Evolutionary conservation across 129 eudicot genomes (phyloP), one percentile per base, ranked within the genome.

Genomic region (Chrysanthemum seticuspe): DNA sequence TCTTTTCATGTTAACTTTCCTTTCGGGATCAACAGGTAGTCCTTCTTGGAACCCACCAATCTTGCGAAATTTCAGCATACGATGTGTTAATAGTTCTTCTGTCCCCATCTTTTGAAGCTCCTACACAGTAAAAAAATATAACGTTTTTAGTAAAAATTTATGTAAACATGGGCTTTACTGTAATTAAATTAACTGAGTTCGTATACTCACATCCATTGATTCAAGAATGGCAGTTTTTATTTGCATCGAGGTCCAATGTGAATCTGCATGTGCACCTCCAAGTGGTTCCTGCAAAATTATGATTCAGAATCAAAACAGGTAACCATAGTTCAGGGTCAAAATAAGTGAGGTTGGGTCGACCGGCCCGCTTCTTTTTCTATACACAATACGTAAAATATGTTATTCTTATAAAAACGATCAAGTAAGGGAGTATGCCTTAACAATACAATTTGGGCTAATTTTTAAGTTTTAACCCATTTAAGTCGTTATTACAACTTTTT

Each of bases 21-120:
- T 88, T 21, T 69, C 67, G 4, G 98, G 88, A 49, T 89, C 96
- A 13, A 84, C 57, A 5, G 96, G 92, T 5, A 80, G 51, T 61
- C 90, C 88, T 67, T 93, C 95, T 69, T 82, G 80, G 83, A 78
- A 85, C 49, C 90, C 84, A 13, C 97, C 98, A 59, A 94, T 45
- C 70, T 90, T 85, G 8, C 97, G 83, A 83, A 84, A 94, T 78
- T 94, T 94, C 16, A 57, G 82, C 23, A 47, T 67, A 71, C 98
- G 77, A 31, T 89, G 95, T 58, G 76, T 71, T 70, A 93, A 58
- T 25, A 92, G 85, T 23, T 81, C 89, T 66, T 78, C 76, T 1
- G 83, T 87, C 65, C 78, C 75, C 98, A 94, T 84, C 72, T 84
- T 71, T 14, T 44, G 49, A 48, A 94, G 91, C 81, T 90, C 98